Evolutionary conservation across 257 asterid genomes (phyloP).

Genomic region (Verbena officinalis): DNA sequence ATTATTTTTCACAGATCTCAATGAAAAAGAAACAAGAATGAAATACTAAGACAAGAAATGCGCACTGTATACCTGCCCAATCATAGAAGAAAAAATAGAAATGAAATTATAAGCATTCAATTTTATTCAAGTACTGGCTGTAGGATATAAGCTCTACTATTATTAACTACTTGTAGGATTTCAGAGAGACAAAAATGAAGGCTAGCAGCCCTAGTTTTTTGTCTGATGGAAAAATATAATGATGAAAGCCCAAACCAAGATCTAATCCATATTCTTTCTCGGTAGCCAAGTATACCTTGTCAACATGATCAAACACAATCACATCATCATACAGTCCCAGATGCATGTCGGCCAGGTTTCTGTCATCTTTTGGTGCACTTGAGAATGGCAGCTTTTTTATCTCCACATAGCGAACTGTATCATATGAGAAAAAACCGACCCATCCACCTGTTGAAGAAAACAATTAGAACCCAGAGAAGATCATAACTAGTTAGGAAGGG

Average conservation of each 20-base stretch:
- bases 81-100: neutral
- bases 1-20: slow-evolving; percentile 23
- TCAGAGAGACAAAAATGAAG: neutral
- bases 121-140: neutral
- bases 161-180: neutral
- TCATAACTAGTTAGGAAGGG: too few species aligned
- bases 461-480: too few species aligned
- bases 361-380: slow-evolving; percentile 69
- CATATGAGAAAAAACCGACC: slow-evolving; percentile 94
- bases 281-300: slow-evolving; percentile 56
- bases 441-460: slow-evolving; percentile 77
- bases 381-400: slow-evolving; percentile 69
- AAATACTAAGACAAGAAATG: slow-evolving; percentile 10
- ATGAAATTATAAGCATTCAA: neutral
- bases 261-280: neutral
- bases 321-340: slow-evolving; percentile 88
- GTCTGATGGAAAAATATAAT: neutral
- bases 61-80: neutral
- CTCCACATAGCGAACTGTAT: slow-evolving; percentile 79
- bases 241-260: slow-evolving; percentile 5
- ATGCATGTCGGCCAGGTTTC: slow-evolving; percentile 81
- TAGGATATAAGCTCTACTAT: neutral
- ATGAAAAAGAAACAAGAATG: slow-evolving; percentile 1
- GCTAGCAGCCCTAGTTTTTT: neutral
- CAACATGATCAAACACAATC: slow-evolving; percentile 86